phyloP scores from a whole-genome alignment of 495 filamentous ascomycete species.

The Penicillium coffeae region DNA sequence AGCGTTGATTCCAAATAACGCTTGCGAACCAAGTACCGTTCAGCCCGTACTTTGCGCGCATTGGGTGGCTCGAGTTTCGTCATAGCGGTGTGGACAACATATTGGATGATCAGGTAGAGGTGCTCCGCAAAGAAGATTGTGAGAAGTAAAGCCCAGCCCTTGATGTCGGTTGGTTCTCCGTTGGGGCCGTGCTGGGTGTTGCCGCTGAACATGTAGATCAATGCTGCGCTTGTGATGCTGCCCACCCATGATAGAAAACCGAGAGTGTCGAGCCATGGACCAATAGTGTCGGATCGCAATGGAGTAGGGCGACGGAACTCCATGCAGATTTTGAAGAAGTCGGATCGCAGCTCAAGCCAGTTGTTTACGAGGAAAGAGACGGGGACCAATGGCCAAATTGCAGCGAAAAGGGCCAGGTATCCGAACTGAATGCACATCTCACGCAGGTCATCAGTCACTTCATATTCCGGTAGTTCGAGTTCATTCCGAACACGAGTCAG shows the following conservation, averaged over 20 bases:
- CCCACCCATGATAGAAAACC: slow-evolving; percentile 90
- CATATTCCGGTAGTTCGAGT: slow-evolving; percentile 79
- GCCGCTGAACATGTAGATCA: slow-evolving; percentile 80
- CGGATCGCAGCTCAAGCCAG: slow-evolving; percentile 90
- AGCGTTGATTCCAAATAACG: slow-evolving; percentile 56
- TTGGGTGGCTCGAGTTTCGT: slow-evolving; percentile 81
- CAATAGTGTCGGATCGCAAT: slow-evolving; percentile 85
- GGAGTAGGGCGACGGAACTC: slow-evolving; percentile 87
- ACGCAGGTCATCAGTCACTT: slow-evolving; percentile 80
- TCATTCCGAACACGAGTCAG: slow-evolving; percentile 78
- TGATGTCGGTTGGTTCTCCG: slow-evolving; percentile 58
- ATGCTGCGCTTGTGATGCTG: slow-evolving; percentile 74
- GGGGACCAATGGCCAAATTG: slow-evolving; percentile 85
- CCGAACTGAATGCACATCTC: slow-evolving; percentile 97
- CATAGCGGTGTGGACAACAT: slow-evolving; percentile 65
- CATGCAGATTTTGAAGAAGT: slow-evolving; percentile 90
- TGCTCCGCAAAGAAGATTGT: slow-evolving; percentile 86
- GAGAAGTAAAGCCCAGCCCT: slow-evolving; percentile 77
- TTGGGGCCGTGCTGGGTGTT: slow-evolving; percentile 56
- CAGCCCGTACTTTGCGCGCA: slow-evolving; percentile 71
- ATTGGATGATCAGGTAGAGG: slow-evolving; percentile 69
- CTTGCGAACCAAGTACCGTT: slow-evolving; percentile 71
- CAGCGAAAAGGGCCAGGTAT: slow-evolving; percentile 89
- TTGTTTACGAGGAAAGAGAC: slow-evolving; percentile 92
- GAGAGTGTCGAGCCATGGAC: slow-evolving; percentile 86